Base-by-base conservation (phyloP, 2,329 filamentous ascomycete species). In the Dactylellina drechsleri region DNA sequence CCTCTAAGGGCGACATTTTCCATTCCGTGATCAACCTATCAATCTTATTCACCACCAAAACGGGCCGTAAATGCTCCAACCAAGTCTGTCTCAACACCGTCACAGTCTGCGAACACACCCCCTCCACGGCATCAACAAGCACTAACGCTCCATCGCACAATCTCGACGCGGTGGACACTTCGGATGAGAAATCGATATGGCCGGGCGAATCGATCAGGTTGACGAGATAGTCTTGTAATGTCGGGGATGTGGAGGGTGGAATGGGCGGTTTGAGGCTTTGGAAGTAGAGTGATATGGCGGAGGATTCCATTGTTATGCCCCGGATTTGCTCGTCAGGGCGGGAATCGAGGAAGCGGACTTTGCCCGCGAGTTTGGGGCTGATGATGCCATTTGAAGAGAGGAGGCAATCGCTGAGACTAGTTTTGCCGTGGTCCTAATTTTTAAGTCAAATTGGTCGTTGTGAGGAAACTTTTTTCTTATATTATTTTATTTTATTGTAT, bases 261-360 rank as follows among this genome's bases (percentile, higher is more conserved):
- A 64, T 62, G 7, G 76, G 76, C 18, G 91, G 86, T 78, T 93
- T 87, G 64, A 96, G 84, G 87, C 98, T 92, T 41, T 93, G 96
- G 82, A 99, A 99, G 83, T 91, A 96, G 40, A 99, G 85, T 0
- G 95, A 98, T 77, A 99, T 99, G 76, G 95, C 95, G 4, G 94
- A 98, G 0, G 95, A 98, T 82, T 99, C 95, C 95, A 99, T 99
- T n/a, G 95, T 99, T 81, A 99, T 99, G 67, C 95, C 95, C 77
- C 95, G 90, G 15, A 92, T 87, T 83, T 99, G 95, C 82, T 99
- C 95, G 83, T 99, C 95, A 0, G 94, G 94, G 50, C 95, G 87
- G 20, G 95, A 98, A 83, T 99, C 95, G 72, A 99, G 89, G 81
- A 98, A 99, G 78, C 95, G 91, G 83, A 99, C 96, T 85, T 98